These are phyloP conservation scores for Pyrenula aspistea DNA, from an alignment of 495 filamentous ascomycete species.

Conservation along the genomic window DNA sequence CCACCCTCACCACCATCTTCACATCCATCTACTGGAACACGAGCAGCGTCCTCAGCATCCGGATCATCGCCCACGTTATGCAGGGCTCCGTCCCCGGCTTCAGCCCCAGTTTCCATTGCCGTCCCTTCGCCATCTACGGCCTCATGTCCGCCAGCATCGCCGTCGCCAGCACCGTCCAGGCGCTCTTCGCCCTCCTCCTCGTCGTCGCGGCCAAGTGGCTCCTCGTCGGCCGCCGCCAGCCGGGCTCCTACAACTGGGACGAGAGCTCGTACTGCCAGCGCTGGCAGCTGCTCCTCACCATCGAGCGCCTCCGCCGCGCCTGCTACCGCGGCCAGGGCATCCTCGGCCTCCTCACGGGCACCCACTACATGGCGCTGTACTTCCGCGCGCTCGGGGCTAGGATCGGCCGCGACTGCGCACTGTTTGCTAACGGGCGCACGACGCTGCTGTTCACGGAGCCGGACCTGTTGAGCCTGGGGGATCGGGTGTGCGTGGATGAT, in stretches of 20 bases:
- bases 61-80: conserved; percentile 6
- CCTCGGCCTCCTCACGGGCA: conserved; percentile 27
- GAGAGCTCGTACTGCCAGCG: conserved; percentile 27
- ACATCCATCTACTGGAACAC: conserved; percentile 27
- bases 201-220: conserved; percentile 26
- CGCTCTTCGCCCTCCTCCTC: conserved; percentile 18
- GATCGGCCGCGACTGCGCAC: conserved; percentile 30
- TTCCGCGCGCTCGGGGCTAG: conserved; percentile 29
- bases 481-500: conserved; percentile 33
- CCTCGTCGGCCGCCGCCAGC: conserved; percentile 26
- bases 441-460: conserved; percentile 36
- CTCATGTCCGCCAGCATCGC: conserved; percentile 16
- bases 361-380: conserved; percentile 24
- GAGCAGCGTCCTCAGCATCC: conserved; percentile 18
- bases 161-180: conserved; percentile 16
- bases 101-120: conserved; percentile 6
- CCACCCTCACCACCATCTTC: conserved; percentile 17
- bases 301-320: conserved; percentile 27
- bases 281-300: conserved; percentile 31
- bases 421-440: conserved; percentile 29
- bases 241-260: conserved; percentile 35
- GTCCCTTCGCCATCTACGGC: conserved; percentile 18
- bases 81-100: conserved; percentile 5
- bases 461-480: conserved; percentile 29
- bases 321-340: conserved; percentile 29